Evolutionary conservation across 2,329 filamentous ascomycete species (phyloP), one percentile per base, ranked within the genome.

Genomic region (Madurella fahalii): DNA sequence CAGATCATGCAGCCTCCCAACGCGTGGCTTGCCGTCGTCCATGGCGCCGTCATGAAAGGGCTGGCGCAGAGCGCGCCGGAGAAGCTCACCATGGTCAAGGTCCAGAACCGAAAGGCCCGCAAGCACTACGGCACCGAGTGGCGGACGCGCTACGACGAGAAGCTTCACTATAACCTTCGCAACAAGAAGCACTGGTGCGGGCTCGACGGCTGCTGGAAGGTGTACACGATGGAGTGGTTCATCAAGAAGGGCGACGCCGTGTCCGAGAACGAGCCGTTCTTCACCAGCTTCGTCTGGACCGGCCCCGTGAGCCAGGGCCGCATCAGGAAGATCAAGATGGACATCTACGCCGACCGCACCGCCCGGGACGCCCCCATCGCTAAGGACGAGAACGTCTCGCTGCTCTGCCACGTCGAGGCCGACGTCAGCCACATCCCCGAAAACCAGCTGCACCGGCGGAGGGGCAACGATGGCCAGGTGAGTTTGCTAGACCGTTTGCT

Each of bases 31-130:
- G 74, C 77, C 1, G 75, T 81, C 5, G 76, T 77, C 2, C 74
- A 74, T 34, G 79, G 79, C 7, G 78, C 79, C 13, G 74, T 76
- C 5, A 75, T 78, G 69, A 77, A 75, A 61, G 77, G 76, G 1
- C 64, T 79, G 1, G 70, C 72, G 1, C 67, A 69, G 17, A 64
- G 63, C 31, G 65, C 66, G 1, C 69, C 72, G 0, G 67, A 70
- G 9, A 60, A 63, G 11, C 67, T 68, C 30, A 69, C 68, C 11
- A 63, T 66, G 48, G 71, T 77, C 47, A 68, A 65, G 47, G 66
- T 77, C 31, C 67, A 68, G 56, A 72, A 72, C 37, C 68, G 74
- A 50, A 68, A 65, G 53, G 74, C 72, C 9, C 69, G 75, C 39
- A 76, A 74, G 59, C 71, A 75, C 57, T 77, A 77, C 52, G 75